Base-by-base conservation (phyloP, 2,329 filamentous ascomycete species). In the Calonectria pseudoreteaudii region DNA sequence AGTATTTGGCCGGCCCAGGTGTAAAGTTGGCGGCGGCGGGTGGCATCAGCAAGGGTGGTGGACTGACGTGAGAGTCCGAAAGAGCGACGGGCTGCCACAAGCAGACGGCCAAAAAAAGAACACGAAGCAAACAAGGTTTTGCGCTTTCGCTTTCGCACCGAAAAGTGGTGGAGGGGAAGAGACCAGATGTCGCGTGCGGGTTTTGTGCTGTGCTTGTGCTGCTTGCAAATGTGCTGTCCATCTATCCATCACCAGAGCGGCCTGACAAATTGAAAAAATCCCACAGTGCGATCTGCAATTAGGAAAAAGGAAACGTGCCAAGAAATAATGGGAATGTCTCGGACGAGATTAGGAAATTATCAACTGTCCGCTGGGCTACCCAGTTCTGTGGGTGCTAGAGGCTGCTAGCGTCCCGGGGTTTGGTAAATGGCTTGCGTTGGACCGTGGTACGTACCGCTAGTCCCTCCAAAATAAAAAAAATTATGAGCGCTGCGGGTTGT, bases 51-150 rank as follows among this genome's bases (percentile, higher is more conserved):
- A 66, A 49, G 56, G 34, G 66, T 70, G 60, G 58, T 70, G 60
- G 58, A 69, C 71, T 73, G 66, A 70, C 66, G 52, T 66, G 71
- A 69, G 66, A 66, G 71, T 60, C 67, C 65, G 38, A 62, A 34
- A 69, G 34, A 62, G 56, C 26, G 49, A 38, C 50, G 60, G 50
- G 38, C 66, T 66, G 71, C 41, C 58, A 69, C 38, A 72, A 49
- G 71, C 66, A 64, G 47, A 3, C 38, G 41, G 50, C 56, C 56
- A 47, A 71, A 67, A 50, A 20, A 36, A 58, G 53, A 41, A 49
- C 28, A 36, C 47, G 53, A 41, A 38, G 18, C 14, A 1, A 23
- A 28, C 36, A 26, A 62, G 36, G 47, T 62, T 50, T 26, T 53
- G 49, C 53, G 28, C 56, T 62, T 62, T 62, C 56, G 67, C 36